Evolutionary conservation across 495 filamentous ascomycete species (phyloP).

Genomic region (Penicillium flavigenum): DNA sequence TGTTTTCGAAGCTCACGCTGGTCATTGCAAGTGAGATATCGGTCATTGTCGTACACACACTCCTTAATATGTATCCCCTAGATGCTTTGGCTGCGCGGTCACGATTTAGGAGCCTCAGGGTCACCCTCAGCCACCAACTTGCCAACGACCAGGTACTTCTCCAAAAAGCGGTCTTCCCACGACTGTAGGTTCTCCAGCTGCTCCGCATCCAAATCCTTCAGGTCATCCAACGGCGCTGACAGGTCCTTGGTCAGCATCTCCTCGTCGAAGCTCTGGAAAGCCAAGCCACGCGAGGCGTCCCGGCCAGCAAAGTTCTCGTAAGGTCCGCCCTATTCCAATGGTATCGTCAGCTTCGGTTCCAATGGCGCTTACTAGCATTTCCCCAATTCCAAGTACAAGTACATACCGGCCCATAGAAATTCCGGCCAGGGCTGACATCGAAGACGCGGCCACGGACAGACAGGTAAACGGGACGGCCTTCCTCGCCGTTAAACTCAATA

Average conservation of each 20-base stretch:
- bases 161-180: slow-evolving; percentile 89
- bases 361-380: background rate
- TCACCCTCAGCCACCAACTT: slow-evolving; percentile 74
- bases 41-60: background rate
- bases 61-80: background rate
- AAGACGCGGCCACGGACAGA: slow-evolving; percentile 84
- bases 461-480: slow-evolving; percentile 73
- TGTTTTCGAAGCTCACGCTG: background rate
- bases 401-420: slow-evolving; percentile 82
- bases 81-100: background rate
- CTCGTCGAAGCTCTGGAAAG: slow-evolving; percentile 90
- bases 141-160: slow-evolving; percentile 96
- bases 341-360: slow-evolving; percentile 11
- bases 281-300: slow-evolving; percentile 90
- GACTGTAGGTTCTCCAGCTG: slow-evolving; percentile 79
- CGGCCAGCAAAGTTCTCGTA: slow-evolving; percentile 93
- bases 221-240: slow-evolving; percentile 77
- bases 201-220: slow-evolving; percentile 70
- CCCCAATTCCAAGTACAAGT: background rate
- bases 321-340: slow-evolving; percentile 62
- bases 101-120: slow-evolving; percentile 49
- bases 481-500: slow-evolving; percentile 80
- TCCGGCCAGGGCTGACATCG: slow-evolving; percentile 78
- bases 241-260: slow-evolving; percentile 95
- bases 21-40: background rate